A percentile compares a stretch with the other conserved stretches of the same genome.
These are phyloP conservation scores for Apiotrichum gamsii DNA, from an alignment of 1,284 basidiomycete genomes.

Conservation along the genomic window DNA sequence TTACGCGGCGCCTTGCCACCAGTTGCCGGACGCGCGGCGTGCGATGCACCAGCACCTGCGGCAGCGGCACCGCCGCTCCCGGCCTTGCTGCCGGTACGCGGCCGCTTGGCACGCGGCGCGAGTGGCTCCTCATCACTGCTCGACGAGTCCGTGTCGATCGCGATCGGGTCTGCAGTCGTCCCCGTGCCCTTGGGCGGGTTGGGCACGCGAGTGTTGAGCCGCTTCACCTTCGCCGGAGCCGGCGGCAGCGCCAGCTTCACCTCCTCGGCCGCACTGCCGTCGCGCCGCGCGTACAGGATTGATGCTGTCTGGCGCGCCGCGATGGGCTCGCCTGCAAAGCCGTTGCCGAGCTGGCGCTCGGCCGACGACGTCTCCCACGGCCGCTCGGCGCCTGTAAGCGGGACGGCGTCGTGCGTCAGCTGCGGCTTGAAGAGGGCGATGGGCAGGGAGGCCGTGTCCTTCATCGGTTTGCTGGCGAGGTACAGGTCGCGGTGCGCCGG, in stretches of 20 bases:
- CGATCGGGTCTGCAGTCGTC: constrained; percentile 34
- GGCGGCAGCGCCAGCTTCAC: constrained; percentile 5
- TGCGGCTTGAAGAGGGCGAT: constrained; percentile 35
- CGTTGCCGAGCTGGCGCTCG: constrained; percentile 39
- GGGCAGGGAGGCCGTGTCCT: constrained; percentile 36
- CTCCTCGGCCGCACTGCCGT: not conserved
- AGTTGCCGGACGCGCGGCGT: constrained; percentile 19
- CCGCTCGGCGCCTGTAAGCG: constrained; percentile 2
- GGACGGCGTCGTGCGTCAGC: constrained; percentile 34
- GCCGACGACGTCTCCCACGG: constrained; percentile 30
- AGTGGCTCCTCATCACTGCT: constrained; percentile 18
- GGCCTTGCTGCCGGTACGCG: constrained; percentile 15
- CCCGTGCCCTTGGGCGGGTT: constrained; percentile 12
- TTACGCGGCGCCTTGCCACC: constrained; percentile 21
- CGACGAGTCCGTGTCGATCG: constrained; percentile 27
- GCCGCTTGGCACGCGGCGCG: constrained; percentile 17
- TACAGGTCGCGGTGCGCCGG: constrained; percentile 28
- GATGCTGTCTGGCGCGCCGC: constrained; percentile 27
- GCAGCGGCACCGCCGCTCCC: too few species aligned
- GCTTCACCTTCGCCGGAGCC: constrained; percentile 5
- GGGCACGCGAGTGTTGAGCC: not conserved
- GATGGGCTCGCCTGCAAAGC: constrained; percentile 33
- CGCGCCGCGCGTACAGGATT: constrained; percentile 18
- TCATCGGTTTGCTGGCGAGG: constrained; percentile 24
- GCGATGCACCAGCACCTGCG: too few species aligned